Evolutionary conservation across 2,329 filamentous ascomycete genomes (phyloP), one percentile per base, ranked within the genome.

Genomic region (Cladophialophora bantiana): DNA sequence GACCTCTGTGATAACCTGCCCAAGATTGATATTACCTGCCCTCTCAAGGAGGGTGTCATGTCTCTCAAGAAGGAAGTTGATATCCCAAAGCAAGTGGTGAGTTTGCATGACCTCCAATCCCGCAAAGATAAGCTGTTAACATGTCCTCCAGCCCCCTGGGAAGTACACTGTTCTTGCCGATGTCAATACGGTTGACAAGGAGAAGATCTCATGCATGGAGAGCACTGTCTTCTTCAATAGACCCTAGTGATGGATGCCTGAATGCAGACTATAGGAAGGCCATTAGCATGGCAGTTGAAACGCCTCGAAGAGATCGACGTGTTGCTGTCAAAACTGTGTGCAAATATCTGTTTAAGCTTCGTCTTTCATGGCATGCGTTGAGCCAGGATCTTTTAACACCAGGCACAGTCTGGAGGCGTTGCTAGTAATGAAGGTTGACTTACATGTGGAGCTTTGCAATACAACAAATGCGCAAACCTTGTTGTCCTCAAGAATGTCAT

Each of bases 111-210:
- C 34, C 9, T 38, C 13, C 26, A n/a, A 48, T 20, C 10, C 15
- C 18, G 36, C 42, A 36, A 12, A 10, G n/a, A 54, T 58, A 58
- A 56, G 34, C 58, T 61, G 35, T 53, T 68, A 34, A 66, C 71
- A 56, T 59, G 38, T 45, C 26, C 15, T 42, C 20, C 52, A 62
- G 20, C 59, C 45, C 55, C 50, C 71, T 95, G 93, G 95, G 94
- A 94, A 88, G 76, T 99, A 97, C 85, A 91, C 86, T 18, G 95
- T 99, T 40, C 81, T 89, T 45, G 95, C 94, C 50, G 92, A 98
- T 76, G 94, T 96, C 57, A 90, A 88, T 80, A 93, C 87, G 72
- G 84, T 83, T 68, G 89, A 96, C 59, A 84, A 86, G 65, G 83
- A 89, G 71, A 89, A 88, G 76, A 90, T 99, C 71, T 96, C 94